phyloP scores from a whole-genome alignment of 2,329 filamentous ascomycete genomes.

The Fusarium longipes region DNA sequence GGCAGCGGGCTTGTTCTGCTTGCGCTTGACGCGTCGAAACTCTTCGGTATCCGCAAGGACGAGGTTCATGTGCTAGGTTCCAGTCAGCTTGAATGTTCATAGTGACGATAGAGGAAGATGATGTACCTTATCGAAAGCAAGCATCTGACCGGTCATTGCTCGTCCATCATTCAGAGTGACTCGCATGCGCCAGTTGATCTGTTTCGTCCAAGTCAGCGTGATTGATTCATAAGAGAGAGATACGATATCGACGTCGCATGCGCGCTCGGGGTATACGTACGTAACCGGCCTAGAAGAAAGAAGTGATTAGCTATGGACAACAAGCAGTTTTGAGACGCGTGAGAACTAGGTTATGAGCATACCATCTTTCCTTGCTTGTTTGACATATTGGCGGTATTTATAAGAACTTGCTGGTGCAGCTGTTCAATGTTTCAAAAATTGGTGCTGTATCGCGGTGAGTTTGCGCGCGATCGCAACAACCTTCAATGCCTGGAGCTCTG shows the following conservation, averaged over 20 bases:
- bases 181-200: slow-evolving; percentile 99
- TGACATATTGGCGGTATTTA: slow-evolving; percentile 50
- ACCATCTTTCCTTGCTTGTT: slow-evolving; percentile 99
- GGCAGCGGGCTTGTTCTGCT: slow-evolving; percentile 77
- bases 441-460: slow-evolving; percentile 53
- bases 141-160: slow-evolving; percentile 97
- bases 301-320: slow-evolving; percentile 70
- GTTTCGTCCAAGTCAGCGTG: slow-evolving; percentile 26
- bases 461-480: slow-evolving; percentile 53
- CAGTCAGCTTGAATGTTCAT: slow-evolving; percentile 20
- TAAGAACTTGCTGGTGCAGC: slow-evolving; percentile 49
- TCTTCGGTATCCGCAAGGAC: slow-evolving; percentile 99
- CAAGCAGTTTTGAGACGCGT: slow-evolving; percentile 50
- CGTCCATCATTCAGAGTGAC: slow-evolving; percentile 94
- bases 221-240: neutral
- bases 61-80: slow-evolving; percentile 91
- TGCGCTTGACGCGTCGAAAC: slow-evolving; percentile 90
- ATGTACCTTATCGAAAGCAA: slow-evolving; percentile 94
- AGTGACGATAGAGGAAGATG: neutral
- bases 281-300: slow-evolving; percentile 72
- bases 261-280: slow-evolving; percentile 61
- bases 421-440: slow-evolving; percentile 58
- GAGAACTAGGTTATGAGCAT: slow-evolving; percentile 55
- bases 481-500: slow-evolving; percentile 59
- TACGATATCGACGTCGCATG: neutral